Evolutionary conservation across 768 basidiomycete species (phyloP), one percentile per base, ranked within the genome.

Genomic region (Galerina marginata): DNA sequence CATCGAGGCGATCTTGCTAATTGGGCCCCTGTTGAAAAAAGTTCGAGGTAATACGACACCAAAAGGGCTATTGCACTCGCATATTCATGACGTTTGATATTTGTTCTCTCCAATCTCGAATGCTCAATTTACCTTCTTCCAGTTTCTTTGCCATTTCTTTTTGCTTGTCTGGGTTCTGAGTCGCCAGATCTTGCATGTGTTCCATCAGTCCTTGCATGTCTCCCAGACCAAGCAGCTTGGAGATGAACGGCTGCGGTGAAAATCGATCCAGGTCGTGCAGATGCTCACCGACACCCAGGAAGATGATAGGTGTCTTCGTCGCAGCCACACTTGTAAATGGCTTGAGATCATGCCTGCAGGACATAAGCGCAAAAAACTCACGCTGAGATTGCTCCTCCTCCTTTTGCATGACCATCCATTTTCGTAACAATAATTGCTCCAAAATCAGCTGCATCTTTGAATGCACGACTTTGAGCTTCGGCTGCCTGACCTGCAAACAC

Each of bases 401-500:
- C 97, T 73, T 97, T 99, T 1, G 97, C 97, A 69, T 99, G 97
- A 4, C 97, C 97, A 67, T 99, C 97, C 89, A 99, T 94, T 78
- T 99, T 99, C 10, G 97, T 99, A 14, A 99, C 97, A 60, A 99
- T 97, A 65, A 99, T 99, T 2, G 96, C 97, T 58, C 96, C 97
- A 72, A 99, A 99, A 71, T 97, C 88, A 20, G 95, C 93, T 61
- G 91, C 94, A 63, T 99, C 96, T 76, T 99, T 99, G 83, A 99
- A 99, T 1, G 97, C 97, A 43, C 87, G 86, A 72, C 91, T 92
- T 71, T 99, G 97, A 5, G 93, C 91, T 72, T 99, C 97, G 12
- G 97, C 97, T 9, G 97, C 96, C 82, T 99, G 97, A 70, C 96
- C 95, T 90, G 61, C 6, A 51, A 20, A 29, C 1, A 39, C 16